These are phyloP conservation scores for Adansonia digitata DNA, from an alignment of 345 rosid species.

Conservation along the genomic window DNA sequence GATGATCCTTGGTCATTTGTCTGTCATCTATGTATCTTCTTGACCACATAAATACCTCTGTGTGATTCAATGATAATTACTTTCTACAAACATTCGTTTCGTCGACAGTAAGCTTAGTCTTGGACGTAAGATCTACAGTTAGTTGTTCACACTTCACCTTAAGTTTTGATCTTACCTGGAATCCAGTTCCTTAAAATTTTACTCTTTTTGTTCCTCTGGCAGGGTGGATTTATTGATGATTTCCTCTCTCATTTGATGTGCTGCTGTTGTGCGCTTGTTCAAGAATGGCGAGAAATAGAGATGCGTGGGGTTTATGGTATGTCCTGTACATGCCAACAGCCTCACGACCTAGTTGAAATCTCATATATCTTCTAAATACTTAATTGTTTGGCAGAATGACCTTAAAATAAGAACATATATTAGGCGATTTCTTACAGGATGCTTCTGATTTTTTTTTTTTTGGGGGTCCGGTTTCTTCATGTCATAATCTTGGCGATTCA, in stretches of 20 bases:
- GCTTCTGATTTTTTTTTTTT: not conserved
- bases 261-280: conserved; percentile 98
- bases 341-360: not conserved
- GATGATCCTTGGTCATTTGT: not conserved
- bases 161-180: not conserved
- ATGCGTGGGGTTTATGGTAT: conserved; percentile 72
- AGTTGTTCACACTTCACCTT: not conserved
- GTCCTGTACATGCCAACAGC: not conserved
- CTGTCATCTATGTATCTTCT: not conserved
- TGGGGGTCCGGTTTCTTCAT: not conserved
- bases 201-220: conserved; percentile 8
- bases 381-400: too few relatives aligned
- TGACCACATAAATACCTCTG: not conserved
- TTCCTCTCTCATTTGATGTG: conserved; percentile 96
- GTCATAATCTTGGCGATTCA: not conserved
- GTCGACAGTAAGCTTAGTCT: too few relatives aligned
- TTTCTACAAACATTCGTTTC: not conserved
- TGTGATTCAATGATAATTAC: not conserved
- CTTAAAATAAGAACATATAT: too few relatives aligned
- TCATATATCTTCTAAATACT: not conserved
- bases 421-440: not conserved
- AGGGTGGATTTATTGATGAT: conserved; percentile 92
- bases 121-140: not conserved
- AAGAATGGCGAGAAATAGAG: conserved; percentile 96
- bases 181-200: not conserved